Conservation (phyloP, 2,329 filamentous ascomycete genomes). For the Cercospora berteroae region DNA sequence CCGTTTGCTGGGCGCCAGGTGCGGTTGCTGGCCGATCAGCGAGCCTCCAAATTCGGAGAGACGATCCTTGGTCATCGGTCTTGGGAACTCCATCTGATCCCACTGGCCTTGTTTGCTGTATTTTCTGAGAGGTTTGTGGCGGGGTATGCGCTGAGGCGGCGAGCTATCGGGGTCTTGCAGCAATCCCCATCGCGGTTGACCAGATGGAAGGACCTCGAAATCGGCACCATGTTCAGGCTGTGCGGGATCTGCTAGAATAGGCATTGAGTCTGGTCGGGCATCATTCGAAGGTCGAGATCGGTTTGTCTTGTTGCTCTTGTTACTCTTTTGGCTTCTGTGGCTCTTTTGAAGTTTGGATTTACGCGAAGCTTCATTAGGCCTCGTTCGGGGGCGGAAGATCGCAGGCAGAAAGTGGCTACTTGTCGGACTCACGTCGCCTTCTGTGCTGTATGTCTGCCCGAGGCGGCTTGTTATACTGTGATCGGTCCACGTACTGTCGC, state of each 20-base stretch:
- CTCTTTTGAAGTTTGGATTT: constrained; percentile 25
- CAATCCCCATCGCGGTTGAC: constrained; percentile 32
- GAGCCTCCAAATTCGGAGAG: constrained; percentile 29
- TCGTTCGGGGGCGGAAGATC: constrained; percentile 38
- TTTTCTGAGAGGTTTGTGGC: constrained; percentile 28
- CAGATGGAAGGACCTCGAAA: constrained; percentile 31
- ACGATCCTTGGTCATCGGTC: constrained; percentile 36
- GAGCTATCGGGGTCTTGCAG: constrained; percentile 28
- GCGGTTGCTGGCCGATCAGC: constrained; percentile 23
- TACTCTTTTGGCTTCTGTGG: constrained; percentile 16
- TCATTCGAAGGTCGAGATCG: constrained; percentile 20
- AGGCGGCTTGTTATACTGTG: constrained; percentile 36
- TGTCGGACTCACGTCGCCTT: constrained; percentile 29
- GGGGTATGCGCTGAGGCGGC: constrained; percentile 7
- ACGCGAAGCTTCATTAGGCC: constrained; percentile 25
- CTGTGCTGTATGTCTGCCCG: constrained; percentile 32
- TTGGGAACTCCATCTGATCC: constrained; percentile 35
- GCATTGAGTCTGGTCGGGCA: constrained; percentile 29
- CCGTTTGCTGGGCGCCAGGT: constrained; percentile 32
- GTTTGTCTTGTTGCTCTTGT: constrained; percentile 13
- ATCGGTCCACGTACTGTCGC: constrained; percentile 34
- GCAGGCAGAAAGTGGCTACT: constrained; percentile 38
- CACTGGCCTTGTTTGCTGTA: constrained; percentile 37
- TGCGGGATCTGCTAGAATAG: constrained; percentile 26
- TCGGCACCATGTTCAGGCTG: constrained; percentile 7